Conservation (phyloP, 257 asterid species). For the Jacaranda copaia region DNA sequence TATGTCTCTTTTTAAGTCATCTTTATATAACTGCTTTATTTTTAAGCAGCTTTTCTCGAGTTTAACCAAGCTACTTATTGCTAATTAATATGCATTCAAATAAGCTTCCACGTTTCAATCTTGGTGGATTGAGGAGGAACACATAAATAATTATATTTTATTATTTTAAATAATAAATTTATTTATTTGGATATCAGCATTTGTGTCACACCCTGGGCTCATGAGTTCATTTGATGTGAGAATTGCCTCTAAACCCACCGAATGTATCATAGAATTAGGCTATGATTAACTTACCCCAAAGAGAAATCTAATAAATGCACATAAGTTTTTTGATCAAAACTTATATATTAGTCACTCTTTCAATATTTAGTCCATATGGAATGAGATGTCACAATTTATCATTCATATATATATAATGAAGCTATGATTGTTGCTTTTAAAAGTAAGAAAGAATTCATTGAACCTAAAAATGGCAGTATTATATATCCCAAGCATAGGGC, state of each 20-base stretch:
- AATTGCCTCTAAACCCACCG: too few species aligned
- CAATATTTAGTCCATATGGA: too few species aligned
- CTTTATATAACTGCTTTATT: not conserved
- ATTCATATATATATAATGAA: not conserved
- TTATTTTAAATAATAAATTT: not conserved
- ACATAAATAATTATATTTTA: not conserved
- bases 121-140: conserved; percentile 32
- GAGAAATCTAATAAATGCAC: too few species aligned
- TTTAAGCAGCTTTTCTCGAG: not conserved
- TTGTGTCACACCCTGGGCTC: too few species aligned
- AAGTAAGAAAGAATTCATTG: conserved; percentile 33
- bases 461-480: conserved; percentile 25
- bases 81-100: not conserved
- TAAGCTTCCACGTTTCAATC: conserved; percentile 33
- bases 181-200: not conserved
- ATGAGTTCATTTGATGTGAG: too few species aligned
- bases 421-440: conserved; percentile 26
- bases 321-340: too few species aligned
- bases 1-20: conserved; percentile 4
- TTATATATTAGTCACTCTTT: too few species aligned
- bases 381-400: too few species aligned
- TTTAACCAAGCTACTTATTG: not conserved
- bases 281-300: too few species aligned
- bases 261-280: too few species aligned
- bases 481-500: conserved; percentile 13